Evolutionary conservation across 768 basidiomycete genomes (phyloP).

Genomic region (Calocybe indica): DNA sequence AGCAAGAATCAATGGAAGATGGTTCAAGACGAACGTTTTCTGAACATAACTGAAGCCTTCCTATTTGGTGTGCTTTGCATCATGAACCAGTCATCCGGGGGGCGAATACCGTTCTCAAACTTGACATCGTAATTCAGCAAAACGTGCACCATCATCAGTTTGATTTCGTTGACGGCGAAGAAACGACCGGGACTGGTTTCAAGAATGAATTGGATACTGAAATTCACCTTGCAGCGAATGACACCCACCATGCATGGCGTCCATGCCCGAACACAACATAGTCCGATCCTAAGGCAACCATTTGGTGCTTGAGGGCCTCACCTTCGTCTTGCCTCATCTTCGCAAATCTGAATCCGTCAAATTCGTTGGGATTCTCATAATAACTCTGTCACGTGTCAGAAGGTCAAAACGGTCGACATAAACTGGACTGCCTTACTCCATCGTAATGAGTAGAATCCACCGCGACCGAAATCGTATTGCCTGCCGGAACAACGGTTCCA

Average conservation of each 20-base stretch:
- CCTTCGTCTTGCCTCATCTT: conserved; percentile 18
- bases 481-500: conserved; percentile 32
- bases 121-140: conserved; percentile 12
- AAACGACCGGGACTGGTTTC: conserved; percentile 10
- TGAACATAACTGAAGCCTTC: too few species aligned
- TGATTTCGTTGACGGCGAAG: conserved; percentile 11
- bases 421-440: conserved; percentile 9
- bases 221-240: neutral
- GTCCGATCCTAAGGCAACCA: conserved; percentile 14
- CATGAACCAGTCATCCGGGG: too few species aligned
- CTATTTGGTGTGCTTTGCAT: too few species aligned
- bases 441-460: conserved; percentile 22
- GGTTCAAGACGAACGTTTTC: too few species aligned
- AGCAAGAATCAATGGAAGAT: too few species aligned
- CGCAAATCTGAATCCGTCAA: conserved; percentile 35
- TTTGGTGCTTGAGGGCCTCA: conserved; percentile 15
- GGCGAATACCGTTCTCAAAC: neutral
- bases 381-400: conserved; percentile 11
- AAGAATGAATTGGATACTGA: too few species aligned
- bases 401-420: neutral
- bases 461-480: conserved; percentile 25
- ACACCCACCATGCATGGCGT: conserved; percentile 19
- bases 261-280: conserved; percentile 21
- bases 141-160: conserved; percentile 9
- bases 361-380: conserved; percentile 22